phyloP scores from a whole-genome alignment of 495 filamentous ascomycete genomes.

The Penicillium bovifimosum region DNA sequence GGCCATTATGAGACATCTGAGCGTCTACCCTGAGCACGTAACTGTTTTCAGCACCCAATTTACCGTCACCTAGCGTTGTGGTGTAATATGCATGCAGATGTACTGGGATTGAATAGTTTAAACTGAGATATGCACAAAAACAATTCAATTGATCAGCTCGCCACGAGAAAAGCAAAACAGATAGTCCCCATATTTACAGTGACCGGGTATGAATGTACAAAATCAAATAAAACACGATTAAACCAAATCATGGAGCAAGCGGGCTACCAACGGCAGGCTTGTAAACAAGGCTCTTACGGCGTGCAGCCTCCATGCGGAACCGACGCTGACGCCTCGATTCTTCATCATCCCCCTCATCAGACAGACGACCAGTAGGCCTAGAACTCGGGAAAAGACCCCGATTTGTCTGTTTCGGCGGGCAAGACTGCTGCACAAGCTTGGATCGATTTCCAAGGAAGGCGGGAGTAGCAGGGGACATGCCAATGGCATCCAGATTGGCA shows the following conservation, averaged over 20 bases:
- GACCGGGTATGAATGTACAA: constrained; percentile 7
- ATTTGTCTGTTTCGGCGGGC: constrained; percentile 60
- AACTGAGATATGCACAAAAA: not conserved
- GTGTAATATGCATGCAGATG: too few relatives aligned
- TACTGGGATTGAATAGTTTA: not conserved
- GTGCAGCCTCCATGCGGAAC: constrained; percentile 63
- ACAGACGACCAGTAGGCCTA: constrained; percentile 9
- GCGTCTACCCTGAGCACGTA: too few relatives aligned
- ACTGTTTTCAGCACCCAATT: too few relatives aligned
- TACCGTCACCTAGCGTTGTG: too few relatives aligned
- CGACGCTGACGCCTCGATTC: constrained; percentile 46
- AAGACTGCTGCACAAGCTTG: constrained; percentile 61
- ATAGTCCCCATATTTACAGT: constrained; percentile 21
- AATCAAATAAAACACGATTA: not conserved
- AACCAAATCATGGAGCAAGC: constrained; percentile 31
- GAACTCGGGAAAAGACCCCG: constrained; percentile 38
- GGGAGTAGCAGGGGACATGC: constrained; percentile 51
- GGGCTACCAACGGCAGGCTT: constrained; percentile 76
- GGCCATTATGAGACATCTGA: too few relatives aligned
- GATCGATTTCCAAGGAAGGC: constrained; percentile 50
- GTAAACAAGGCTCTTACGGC: constrained; percentile 78
- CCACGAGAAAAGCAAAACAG: not conserved
- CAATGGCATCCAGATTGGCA: constrained; percentile 37
- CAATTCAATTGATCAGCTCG: not conserved
- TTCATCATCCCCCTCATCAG: constrained; percentile 23